Percentiles rank a stretch among this genome's conserved stretches.
Conservation (phyloP, 2,329 filamentous ascomycete genomes). For the Westerdykella ornata region DNA sequence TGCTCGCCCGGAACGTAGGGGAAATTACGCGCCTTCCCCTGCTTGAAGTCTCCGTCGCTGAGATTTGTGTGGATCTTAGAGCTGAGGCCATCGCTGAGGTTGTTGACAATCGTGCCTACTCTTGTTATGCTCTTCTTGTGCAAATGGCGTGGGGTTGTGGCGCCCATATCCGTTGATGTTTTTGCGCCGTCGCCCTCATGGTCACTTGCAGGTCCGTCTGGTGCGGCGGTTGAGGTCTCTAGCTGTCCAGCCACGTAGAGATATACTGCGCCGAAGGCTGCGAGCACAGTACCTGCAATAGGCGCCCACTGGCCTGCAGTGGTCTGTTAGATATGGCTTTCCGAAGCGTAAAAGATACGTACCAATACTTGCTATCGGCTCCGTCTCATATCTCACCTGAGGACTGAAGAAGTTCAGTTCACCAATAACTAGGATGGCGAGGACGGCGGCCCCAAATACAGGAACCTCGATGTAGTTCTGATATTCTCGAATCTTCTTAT, state of each 20-base stretch:
- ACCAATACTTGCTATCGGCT: conserved; percentile 58
- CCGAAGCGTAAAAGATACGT: conserved; percentile 18
- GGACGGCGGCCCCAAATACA: conserved; percentile 52
- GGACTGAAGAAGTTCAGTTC: conserved; percentile 58
- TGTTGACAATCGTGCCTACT: conserved; percentile 38
- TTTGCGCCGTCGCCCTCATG: too few species aligned
- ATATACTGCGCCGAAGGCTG: conserved; percentile 54
- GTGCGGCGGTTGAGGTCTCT: background rate
- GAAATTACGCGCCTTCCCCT: conserved; percentile 45
- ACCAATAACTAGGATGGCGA: conserved; percentile 55
- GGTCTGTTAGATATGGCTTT: conserved; percentile 1
- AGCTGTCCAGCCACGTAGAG: conserved; percentile 23
- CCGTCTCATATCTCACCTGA: conserved; percentile 53
- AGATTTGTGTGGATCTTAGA: conserved; percentile 41
- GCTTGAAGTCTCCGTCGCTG: conserved; percentile 46
- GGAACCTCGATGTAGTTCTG: conserved; percentile 49
- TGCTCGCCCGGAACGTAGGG: conserved; percentile 52
- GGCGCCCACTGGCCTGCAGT: conserved; percentile 53
- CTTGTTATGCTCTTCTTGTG: background rate
- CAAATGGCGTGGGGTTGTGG: too few species aligned
- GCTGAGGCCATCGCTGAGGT: conserved; percentile 43
- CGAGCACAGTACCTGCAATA: conserved; percentile 53
- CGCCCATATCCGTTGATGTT: too few species aligned
- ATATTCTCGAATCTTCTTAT: conserved; percentile 31
- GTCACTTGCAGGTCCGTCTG: background rate